Conservation (phyloP, 2,329 filamentous ascomycete genomes). For the Gliomastix tumulicola region DNA sequence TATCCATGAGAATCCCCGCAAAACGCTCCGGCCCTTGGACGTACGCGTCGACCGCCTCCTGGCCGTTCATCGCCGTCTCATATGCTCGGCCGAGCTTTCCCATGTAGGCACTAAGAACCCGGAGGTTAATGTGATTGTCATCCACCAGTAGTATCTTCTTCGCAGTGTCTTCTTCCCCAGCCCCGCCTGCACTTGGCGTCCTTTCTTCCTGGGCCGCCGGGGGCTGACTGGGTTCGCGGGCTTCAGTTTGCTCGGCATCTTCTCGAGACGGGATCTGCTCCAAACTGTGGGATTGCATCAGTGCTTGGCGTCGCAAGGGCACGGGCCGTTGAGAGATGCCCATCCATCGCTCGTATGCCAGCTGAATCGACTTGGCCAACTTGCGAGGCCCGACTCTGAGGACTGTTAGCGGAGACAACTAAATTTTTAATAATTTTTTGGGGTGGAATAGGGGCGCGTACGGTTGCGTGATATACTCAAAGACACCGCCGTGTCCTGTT, state of each 20-base stretch:
- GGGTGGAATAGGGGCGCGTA: slow-evolving; percentile 8
- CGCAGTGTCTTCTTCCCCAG: too few species aligned
- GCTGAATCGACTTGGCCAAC: slow-evolving; percentile 19
- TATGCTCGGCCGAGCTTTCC: slow-evolving; percentile 20
- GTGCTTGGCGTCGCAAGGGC: too few species aligned
- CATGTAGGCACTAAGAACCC: slow-evolving; percentile 20
- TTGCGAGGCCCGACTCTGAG: slow-evolving; percentile 26
- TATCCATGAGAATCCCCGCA: slow-evolving; percentile 33
- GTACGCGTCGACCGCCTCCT: slow-evolving; percentile 22
- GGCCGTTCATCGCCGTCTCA: slow-evolving; percentile 22
- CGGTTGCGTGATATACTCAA: slow-evolving; percentile 31
- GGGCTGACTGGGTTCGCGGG: background rate
- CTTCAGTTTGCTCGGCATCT: background rate
- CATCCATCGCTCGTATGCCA: slow-evolving; percentile 14
- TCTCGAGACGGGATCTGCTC: too few species aligned
- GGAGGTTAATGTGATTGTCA: slow-evolving; percentile 30
- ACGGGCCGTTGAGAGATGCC: background rate
- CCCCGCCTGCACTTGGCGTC: too few species aligned
- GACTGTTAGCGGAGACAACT: too few species aligned
- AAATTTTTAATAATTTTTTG: background rate
- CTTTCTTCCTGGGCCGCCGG: too few species aligned
- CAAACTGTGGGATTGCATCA: too few species aligned
- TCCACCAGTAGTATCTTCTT: slow-evolving; percentile 27
- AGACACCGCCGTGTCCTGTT: slow-evolving; percentile 12
- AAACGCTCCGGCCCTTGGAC: slow-evolving; percentile 11